phyloP scores from a whole-genome alignment of 2,329 filamentous ascomycete genomes.

The Diaporthe helianthi region DNA sequence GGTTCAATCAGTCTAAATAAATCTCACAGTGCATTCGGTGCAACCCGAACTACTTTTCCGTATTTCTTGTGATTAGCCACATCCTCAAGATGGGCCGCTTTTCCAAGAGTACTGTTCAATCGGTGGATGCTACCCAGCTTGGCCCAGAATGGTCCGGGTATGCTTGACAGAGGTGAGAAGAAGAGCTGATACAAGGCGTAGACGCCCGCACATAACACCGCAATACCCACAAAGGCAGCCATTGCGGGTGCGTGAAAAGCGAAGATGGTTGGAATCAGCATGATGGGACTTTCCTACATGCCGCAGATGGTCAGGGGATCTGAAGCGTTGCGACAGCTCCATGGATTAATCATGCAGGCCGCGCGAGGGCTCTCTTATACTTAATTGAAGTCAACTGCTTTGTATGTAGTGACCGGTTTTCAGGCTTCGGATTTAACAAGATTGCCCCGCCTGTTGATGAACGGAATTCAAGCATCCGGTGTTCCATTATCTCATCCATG shows the following conservation, averaged over 20 bases:
- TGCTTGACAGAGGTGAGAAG: neutral
- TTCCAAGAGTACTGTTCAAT: neutral
- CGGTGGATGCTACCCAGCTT: neutral
- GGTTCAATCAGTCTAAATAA: no score
- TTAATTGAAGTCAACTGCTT: no score
- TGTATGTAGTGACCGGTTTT: neutral
- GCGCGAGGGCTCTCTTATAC: neutral
- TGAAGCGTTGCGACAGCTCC: neutral
- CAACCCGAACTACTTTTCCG: neutral
- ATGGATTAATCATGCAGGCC: neutral
- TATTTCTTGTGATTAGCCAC: neutral
- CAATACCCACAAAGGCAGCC: neutral
- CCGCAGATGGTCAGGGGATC: neutral
- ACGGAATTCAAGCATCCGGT: neutral
- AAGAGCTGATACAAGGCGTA: neutral
- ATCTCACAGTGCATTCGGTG: neutral
- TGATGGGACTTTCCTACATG: neutral
- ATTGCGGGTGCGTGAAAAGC: neutral
- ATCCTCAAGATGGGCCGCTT: neutral
- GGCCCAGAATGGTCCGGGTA: conserved; percentile 4
- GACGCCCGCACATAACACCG: neutral
- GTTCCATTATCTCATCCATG: no score
- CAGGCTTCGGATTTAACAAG: neutral
- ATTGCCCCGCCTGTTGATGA: neutral
- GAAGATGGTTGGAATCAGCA: neutral